Evolutionary conservation across 1,139 yeast genomes (phyloP).

Genomic region (Lodderomyces parapsilosis): DNA sequence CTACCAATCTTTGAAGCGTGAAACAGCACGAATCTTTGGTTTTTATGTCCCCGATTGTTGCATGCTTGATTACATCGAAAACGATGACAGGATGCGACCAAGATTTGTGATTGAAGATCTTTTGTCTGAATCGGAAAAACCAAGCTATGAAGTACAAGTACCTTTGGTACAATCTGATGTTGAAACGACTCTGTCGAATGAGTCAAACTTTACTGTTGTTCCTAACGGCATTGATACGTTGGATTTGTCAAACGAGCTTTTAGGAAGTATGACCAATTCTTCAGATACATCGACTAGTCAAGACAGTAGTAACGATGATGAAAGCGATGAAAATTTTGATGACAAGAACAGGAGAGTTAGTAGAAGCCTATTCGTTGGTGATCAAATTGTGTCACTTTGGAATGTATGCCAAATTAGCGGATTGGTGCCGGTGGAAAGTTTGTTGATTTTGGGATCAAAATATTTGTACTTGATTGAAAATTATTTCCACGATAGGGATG

Average conservation of each 20-base stretch:
- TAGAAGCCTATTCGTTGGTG: constrained; percentile 68
- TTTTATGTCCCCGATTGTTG: constrained; percentile 28
- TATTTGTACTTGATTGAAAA: constrained; percentile 69
- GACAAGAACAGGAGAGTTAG: constrained; percentile 75
- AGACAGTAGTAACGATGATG: constrained; percentile 9
- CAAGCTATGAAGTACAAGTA: constrained; percentile 39
- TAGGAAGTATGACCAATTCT: constrained; percentile 3
- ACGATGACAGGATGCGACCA: constrained; percentile 62
- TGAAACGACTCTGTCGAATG: constrained; percentile 15
- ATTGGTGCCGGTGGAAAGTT: constrained; percentile 68
- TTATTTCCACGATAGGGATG: constrained; percentile 58
- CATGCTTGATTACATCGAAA: constrained; percentile 65
- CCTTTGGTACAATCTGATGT: constrained; percentile 31
- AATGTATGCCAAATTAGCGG: constrained; percentile 76
- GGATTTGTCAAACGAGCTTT: constrained; percentile 19
- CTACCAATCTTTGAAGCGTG: constrained; percentile 47
- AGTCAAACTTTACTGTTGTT: constrained; percentile 18
- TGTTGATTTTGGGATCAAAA: constrained; percentile 63
- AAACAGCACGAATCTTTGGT: constrained; percentile 37
- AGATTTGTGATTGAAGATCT: constrained; percentile 55
- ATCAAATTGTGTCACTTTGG: constrained; percentile 66
- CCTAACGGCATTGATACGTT: constrained; percentile 27
- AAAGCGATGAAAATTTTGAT: constrained; percentile 37
- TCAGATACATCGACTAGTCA: constrained; percentile 6
- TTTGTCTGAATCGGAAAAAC: constrained; percentile 41